Percentiles rank a stretch among this genome's conserved stretches.
These are phyloP conservation scores for Periconia macrospinosa DNA, from an alignment of 2,329 filamentous ascomycete genomes.

Conservation along the genomic window DNA sequence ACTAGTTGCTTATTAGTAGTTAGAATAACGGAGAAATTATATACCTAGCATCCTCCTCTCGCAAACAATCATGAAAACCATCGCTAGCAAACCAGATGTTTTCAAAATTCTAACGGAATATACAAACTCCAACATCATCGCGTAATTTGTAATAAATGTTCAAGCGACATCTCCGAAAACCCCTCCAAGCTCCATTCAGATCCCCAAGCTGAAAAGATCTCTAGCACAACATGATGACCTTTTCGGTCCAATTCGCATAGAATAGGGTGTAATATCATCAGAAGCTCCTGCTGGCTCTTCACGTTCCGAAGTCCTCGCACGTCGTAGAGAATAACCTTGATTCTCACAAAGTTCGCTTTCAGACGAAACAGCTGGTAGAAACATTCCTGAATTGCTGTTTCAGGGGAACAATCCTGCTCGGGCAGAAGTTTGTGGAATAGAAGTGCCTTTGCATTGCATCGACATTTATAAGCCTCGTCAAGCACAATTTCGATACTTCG, in stretches of 20 bases:
- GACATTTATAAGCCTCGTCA: background rate
- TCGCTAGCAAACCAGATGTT: no score
- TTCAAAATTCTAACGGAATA: no score
- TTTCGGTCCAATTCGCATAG: background rate
- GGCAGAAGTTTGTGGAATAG: background rate
- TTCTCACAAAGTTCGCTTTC: background rate
- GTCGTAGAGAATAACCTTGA: background rate
- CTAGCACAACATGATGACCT: background rate
- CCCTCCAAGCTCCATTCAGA: background rate
- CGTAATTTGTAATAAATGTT: no score
- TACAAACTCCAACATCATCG: no score
- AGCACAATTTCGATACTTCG: conserved; percentile 3
- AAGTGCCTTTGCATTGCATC: conserved; percentile 1
- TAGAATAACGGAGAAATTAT: no score
- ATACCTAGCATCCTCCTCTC: no score
- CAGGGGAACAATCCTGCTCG: background rate
- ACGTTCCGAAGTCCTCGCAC: background rate
- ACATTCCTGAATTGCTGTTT: background rate
- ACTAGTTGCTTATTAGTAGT: no score
- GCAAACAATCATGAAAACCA: no score
- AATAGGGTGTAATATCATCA: background rate
- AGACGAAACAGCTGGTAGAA: background rate
- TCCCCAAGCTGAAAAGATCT: background rate
- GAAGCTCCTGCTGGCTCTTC: background rate
- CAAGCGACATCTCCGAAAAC: background rate